phyloP scores from a whole-genome alignment of 352 stramenopile genomes.

The Plasmopara viticola region DNA sequence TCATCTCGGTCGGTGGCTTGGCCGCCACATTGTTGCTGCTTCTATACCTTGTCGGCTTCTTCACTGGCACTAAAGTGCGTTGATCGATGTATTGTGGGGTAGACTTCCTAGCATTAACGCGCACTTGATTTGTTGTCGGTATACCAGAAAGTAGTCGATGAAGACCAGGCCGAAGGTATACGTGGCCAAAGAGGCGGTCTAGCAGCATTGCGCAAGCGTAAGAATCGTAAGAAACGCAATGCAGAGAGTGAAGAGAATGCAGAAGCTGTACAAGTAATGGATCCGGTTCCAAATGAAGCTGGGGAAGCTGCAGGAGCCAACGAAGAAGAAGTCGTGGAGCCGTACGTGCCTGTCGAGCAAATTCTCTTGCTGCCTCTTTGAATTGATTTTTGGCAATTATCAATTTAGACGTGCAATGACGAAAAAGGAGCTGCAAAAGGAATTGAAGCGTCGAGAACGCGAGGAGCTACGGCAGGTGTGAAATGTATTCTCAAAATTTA shows the following conservation, averaged over 20 bases:
- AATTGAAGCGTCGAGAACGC: conserved; percentile 66
- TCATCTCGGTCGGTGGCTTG: conserved; percentile 45
- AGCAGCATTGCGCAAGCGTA: conserved; percentile 54
- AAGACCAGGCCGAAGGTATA: conserved; percentile 26
- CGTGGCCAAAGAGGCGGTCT: conserved; percentile 41
- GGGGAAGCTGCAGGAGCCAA: conserved; percentile 8
- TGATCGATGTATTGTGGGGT: not conserved
- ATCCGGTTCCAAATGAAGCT: conserved; percentile 12
- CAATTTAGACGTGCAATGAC: conserved; percentile 40
- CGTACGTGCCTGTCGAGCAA: conserved; percentile 21
- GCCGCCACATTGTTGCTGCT: conserved; percentile 41
- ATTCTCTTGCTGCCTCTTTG: not conserved
- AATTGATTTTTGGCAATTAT: conserved; percentile 3
- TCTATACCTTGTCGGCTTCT: conserved; percentile 67
- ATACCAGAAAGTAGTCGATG: conserved; percentile 30
- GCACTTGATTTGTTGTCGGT: not conserved
- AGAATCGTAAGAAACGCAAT: conserved; percentile 49
- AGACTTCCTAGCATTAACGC: too few relatives aligned
- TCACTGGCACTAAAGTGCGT: conserved; percentile 32
- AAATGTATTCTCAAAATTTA: not conserved
- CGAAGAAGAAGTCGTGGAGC: conserved; percentile 27
- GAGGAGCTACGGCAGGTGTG: conserved; percentile 63
- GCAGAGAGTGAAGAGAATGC: conserved; percentile 16
- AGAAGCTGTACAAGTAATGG: conserved; percentile 7
- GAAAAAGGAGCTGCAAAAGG: conserved; percentile 75